Conservation (phyloP, 495 filamentous ascomycete genomes). For the Pyrenula aspistea region DNA sequence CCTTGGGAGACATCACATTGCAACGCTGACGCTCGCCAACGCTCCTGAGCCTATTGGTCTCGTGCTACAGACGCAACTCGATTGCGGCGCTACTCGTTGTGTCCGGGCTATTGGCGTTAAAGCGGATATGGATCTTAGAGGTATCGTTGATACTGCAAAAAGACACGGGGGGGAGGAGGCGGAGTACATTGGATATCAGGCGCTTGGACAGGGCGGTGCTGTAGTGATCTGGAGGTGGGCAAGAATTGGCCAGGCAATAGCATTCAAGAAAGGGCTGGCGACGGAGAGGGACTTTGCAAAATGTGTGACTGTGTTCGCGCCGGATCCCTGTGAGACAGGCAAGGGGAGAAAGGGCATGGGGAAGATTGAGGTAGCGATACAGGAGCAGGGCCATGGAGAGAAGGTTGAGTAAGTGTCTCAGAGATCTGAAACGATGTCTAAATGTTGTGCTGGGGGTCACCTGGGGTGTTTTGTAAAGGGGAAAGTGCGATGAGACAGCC, state of each 20-base stretch:
- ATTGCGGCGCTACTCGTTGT: slow-evolving; percentile 23
- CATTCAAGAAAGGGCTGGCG: neutral
- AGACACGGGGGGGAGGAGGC: neutral
- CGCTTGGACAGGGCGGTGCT: neutral
- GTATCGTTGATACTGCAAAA: neutral
- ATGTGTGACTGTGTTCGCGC: neutral
- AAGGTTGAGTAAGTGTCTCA: too few relatives aligned
- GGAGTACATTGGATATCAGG: neutral
- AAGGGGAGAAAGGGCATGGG: neutral
- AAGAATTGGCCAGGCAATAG: neutral
- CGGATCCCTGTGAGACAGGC: neutral
- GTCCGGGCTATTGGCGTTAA: slow-evolving; percentile 27
- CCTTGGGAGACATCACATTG: slow-evolving; percentile 11
- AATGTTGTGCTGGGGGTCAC: too few relatives aligned
- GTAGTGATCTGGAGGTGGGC: neutral
- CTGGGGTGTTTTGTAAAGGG: too few relatives aligned
- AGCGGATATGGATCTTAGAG: slow-evolving; percentile 5
- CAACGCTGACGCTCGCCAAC: slow-evolving; percentile 20
- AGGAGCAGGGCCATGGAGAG: too few relatives aligned
- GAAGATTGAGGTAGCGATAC: neutral
- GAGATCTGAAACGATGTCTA: too few relatives aligned
- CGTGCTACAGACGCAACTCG: slow-evolving; percentile 19
- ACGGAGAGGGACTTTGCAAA: neutral
- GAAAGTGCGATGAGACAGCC: too few relatives aligned
- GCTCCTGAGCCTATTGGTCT: slow-evolving; percentile 26